Evolutionary conservation across 495 filamentous ascomycete genomes (phyloP).

Genomic region (Hypoxylon intermedium): DNA sequence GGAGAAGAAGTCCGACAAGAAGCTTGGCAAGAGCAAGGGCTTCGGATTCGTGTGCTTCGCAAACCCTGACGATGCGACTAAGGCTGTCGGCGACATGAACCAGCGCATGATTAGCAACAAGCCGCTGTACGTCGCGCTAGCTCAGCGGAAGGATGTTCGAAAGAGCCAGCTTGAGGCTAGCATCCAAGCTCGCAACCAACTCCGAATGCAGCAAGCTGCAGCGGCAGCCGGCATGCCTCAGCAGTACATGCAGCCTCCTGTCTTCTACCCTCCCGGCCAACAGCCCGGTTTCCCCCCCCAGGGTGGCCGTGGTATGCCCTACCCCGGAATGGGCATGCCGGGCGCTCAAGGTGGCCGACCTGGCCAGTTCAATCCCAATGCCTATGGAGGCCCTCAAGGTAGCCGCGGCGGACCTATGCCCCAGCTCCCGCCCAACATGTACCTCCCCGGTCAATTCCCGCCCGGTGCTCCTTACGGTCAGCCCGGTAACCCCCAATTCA

Average conservation of each 20-base stretch:
- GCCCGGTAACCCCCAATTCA: conserved; percentile 60
- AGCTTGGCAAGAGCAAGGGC: conserved; percentile 96
- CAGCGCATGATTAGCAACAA: conserved; percentile 98
- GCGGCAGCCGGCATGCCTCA: conserved; percentile 91
- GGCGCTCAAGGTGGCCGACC: conserved; percentile 81
- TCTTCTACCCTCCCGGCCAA: conserved; percentile 88
- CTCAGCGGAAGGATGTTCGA: conserved; percentile 98
- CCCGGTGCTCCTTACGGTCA: conserved; percentile 62
- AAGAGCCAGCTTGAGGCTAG: conserved; percentile 98
- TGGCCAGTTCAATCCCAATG: conserved; percentile 76
- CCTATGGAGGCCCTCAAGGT: conserved; percentile 80
- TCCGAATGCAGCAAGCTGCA: conserved; percentile 96
- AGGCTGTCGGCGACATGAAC: conserved; percentile 99
- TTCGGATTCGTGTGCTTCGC: conserved; percentile 99
- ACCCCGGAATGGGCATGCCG: conserved; percentile 85
- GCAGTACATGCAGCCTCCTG: conserved; percentile 80
- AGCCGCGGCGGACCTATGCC: conserved; percentile 76
- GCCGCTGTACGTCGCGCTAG: conserved; percentile 96
- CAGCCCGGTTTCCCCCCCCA: conserved; percentile 78
- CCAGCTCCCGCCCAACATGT: conserved; percentile 82
- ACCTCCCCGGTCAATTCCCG: conserved; percentile 78
- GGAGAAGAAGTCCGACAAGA: conserved; percentile 73
- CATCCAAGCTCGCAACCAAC: conserved; percentile 98
- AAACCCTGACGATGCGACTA: conserved; percentile 98
- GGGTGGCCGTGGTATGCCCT: conserved; percentile 79